Base-by-base conservation (phyloP, 768 basidiomycete species). In the Ramaria sp. region DNA sequence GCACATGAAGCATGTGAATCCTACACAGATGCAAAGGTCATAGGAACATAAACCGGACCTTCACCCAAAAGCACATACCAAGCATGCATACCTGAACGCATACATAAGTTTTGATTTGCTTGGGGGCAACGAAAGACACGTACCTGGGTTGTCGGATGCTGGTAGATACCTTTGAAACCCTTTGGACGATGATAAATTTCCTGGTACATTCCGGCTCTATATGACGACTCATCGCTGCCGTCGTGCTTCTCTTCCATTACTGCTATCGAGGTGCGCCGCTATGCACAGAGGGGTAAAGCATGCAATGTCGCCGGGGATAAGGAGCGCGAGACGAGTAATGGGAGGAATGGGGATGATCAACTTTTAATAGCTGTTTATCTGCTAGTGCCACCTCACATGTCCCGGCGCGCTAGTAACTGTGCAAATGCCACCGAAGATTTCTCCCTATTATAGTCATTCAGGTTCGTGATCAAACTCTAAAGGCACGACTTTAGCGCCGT, bases 91-190 rank as follows among this genome's bases (percentile, higher is more conserved):
- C 32, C 32, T 34, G 13, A 34, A 34, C 32, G 32, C 32, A 34
- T 34, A 8, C 32, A 9, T 34, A 13, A 1, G 32, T 9, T 34
- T 34, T 34, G 32, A 13, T 13, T 69, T 1, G 36, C 6, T 8
- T 8, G 32, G 32, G 32, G 13, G 13, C 9, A 34, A 34, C 32
- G 3, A 1, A 34, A 34, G 13, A 13, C 7, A 8, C 32, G 13
- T 28, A 72, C 71, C 66, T 84, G 81, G 0, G 76, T 78, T 56
- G 72, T 61, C 20, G 81, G 76, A 59, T 82, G 71, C 57, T 77
- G 76, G 62, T 83, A 85, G 27, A 82, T 6, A 12, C 78, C 79
- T 60, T 67, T 76, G 51, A 77, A 51, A 13, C 81, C 81, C 7
- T 64, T 71, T 0, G 75, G 79, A 44, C 75, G 74, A 57, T 74